Evolutionary conservation across 805 yeast species (phyloP).

Genomic region (Wickerhamomyces queroliae): DNA sequence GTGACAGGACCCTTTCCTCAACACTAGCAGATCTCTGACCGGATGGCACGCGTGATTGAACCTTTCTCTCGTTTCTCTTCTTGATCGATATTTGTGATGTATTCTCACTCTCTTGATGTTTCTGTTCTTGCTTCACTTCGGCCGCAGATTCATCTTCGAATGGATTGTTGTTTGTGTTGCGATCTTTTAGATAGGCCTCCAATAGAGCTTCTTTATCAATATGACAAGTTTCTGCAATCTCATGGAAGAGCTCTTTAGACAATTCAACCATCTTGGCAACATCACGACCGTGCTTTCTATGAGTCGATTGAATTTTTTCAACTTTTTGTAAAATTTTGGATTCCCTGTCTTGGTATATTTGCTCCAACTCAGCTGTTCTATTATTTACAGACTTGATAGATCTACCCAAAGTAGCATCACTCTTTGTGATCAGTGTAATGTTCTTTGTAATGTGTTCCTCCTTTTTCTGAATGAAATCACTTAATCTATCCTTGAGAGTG

Average conservation of each 20-base stretch:
- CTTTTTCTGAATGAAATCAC: conserved; percentile 30
- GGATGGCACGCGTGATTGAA: background rate
- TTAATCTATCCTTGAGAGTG: conserved; percentile 31
- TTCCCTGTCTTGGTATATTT: conserved; percentile 41
- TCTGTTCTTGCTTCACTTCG: no score
- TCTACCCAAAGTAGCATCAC: conserved; percentile 45
- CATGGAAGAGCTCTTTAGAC: conserved; percentile 39
- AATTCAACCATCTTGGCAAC: conserved; percentile 38
- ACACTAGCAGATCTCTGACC: conserved; percentile 1
- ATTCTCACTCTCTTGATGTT: background rate
- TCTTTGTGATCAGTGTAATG: conserved; percentile 30
- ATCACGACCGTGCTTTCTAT: conserved; percentile 45
- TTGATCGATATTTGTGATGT: conserved; percentile 3
- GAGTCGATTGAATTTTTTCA: conserved; percentile 35
- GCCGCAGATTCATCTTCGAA: conserved; percentile 1
- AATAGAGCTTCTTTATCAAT: conserved; percentile 16
- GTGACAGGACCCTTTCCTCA: conserved; percentile 15
- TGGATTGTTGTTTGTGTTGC: conserved; percentile 6
- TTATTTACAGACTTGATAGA: conserved; percentile 41
- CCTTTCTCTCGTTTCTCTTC: conserved; percentile 11
- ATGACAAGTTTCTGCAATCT: conserved; percentile 28
- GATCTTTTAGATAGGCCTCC: conserved; percentile 24
- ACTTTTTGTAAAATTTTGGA: conserved; percentile 36
- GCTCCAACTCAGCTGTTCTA: conserved; percentile 44
- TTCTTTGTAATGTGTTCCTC: conserved; percentile 31